Evolutionary conservation across 345 rosid genomes (phyloP).

Genomic region (Toxicodendron radicans): DNA sequence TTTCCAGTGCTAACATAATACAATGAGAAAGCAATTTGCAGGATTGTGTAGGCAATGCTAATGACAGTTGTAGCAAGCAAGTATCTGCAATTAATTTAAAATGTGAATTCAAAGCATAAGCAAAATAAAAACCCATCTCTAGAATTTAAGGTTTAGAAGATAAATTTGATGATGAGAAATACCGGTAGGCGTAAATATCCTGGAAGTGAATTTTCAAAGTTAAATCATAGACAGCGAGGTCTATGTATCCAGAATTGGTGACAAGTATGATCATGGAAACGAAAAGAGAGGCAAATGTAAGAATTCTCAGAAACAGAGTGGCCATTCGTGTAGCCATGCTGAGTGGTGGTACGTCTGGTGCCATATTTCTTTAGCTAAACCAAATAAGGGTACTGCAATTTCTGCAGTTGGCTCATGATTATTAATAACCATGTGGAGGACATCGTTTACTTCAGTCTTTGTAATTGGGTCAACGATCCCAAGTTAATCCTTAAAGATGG

Average conservation of each 20-base stretch:
- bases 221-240: neutral
- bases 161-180: neutral
- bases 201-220: slow-evolving; percentile 15
- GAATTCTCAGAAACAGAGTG: slow-evolving; percentile 4
- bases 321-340: slow-evolving; percentile 10
- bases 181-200: slow-evolving; percentile 32
- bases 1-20: slow-evolving; percentile 23
- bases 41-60: slow-evolving; percentile 32
- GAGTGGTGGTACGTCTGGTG: neutral
- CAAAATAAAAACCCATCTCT: too few species aligned
- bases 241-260: neutral
- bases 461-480: neutral
- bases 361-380: neutral
- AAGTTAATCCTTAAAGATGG: too few species aligned
- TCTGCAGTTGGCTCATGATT: neutral
- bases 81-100: slow-evolving; percentile 21
- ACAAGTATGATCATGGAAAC: slow-evolving; percentile 14
- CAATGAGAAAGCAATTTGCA: slow-evolving; percentile 23
- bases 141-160: neutral
- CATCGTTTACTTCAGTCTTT: neutral
- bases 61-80: slow-evolving; percentile 30
- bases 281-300: slow-evolving; percentile 16
- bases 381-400: neutral
- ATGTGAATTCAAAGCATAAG: neutral
- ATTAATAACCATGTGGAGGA: neutral